A percentile compares a stretch with the other conserved stretches of the same genome.
Conservation (phyloP, 768 basidiomycete species). For the Boletus sensibilis region DNA sequence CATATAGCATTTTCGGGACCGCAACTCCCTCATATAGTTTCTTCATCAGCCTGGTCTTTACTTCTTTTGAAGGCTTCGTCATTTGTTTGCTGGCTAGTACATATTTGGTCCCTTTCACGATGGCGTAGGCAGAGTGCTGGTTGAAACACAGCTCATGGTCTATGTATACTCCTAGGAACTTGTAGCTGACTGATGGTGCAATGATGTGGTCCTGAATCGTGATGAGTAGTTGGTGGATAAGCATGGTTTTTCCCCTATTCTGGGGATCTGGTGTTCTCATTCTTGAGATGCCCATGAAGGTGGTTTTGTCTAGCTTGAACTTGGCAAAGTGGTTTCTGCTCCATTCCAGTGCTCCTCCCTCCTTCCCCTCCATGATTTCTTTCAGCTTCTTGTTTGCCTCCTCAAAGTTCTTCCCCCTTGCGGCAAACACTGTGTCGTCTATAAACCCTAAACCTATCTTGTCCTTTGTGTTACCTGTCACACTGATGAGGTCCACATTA, state of each 20-base stretch:
- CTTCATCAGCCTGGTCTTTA: no score
- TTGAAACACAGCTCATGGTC: no score
- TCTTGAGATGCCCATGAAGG: background rate
- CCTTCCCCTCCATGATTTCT: background rate
- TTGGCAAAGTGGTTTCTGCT: background rate
- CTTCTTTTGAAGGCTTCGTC: no score
- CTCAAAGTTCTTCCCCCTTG: background rate
- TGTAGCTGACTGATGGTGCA: no score
- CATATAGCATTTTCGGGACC: no score
- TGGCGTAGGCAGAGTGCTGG: no score
- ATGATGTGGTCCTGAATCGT: no score
- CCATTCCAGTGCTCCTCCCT: background rate
- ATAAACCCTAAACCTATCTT: background rate
- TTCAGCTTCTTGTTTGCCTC: background rate
- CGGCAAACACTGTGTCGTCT: background rate
- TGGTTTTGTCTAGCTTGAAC: background rate
- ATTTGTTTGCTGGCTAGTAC: no score
- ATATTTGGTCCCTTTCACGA: no score
- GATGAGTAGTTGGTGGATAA: no score
- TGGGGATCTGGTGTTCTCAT: background rate
- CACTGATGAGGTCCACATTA: conserved; percentile 24
- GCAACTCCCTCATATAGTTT: no score
- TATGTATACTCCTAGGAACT: no score
- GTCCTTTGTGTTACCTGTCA: background rate
- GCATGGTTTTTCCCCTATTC: background rate